Evolutionary conservation across 192 early-diverging fungal species (phyloP), one percentile per base, ranked within the genome.

Genomic region (Linnemannia exigua): DNA sequence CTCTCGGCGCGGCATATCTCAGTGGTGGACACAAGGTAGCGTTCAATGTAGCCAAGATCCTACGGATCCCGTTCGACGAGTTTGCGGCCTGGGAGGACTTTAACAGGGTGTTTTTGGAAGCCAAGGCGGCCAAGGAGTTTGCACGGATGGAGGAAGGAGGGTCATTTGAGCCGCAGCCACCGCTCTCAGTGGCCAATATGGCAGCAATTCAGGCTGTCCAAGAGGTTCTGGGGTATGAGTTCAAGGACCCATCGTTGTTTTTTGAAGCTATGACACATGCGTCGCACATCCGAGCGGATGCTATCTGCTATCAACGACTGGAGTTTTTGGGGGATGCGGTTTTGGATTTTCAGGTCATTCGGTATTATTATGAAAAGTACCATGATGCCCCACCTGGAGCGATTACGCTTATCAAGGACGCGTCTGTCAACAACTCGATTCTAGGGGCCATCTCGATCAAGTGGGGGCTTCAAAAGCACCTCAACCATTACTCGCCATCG

Each of bases 221-320:
- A 63, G 70, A 88, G 35, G 76, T 90, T 12, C 71, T 92, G 14
- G 91, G 93, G 5, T 95, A 97, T 78, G 87, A 71, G 37, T 98
- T 97, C 90, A 90, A 93, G 52, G 89, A 95, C 58, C 92, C 89
- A 5, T 52, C 86, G 4, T 75, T 97, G 36, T 84, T 96, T 51
- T 83, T 89, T 6, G 96, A 99, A 75, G 97, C 97, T 0, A 84
- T 99, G 70, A 98, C 97, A 0, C 97, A 99, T 77, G 94, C 96
- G 33, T 96, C 94, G 85, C 77, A 88, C 5, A 89, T 90, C 20
- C 87, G 90, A 1, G 58, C 70, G 8, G 88, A 91, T 4, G 90
- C 92, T 48, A 33, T 75, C 1, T 95, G 94, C 84, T 99, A 98
- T 82, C 95, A 99, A 87, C 93, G 98, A 14, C 90, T 99, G 15